Evolutionary conservation across 345 rosid species (phyloP).

Genomic region (Hirschfeldia incana): DNA sequence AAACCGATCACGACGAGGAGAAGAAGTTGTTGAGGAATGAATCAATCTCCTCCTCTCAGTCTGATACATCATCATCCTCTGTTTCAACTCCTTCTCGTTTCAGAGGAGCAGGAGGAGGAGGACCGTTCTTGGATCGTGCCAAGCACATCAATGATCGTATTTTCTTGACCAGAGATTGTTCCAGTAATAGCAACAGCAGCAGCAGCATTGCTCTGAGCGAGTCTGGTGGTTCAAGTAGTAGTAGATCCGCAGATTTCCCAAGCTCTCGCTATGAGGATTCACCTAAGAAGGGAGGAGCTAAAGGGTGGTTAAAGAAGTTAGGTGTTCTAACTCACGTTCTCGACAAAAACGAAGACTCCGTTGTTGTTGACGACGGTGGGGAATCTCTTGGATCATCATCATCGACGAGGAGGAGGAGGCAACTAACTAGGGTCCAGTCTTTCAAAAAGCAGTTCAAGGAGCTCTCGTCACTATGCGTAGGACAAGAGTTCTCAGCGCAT

Average conservation of each 20-base stretch:
- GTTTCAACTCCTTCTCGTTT: conserved; percentile 31
- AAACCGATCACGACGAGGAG: conserved; percentile 22
- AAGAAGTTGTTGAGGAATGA: conserved; percentile 37
- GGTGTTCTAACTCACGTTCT: conserved; percentile 39
- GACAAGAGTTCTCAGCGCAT: conserved; percentile 75
- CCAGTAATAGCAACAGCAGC: conserved; percentile 23
- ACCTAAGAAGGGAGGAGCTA: conserved; percentile 37
- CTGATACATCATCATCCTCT: conserved; percentile 28
- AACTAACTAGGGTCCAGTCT: conserved; percentile 48
- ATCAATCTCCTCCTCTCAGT: conserved; percentile 23
- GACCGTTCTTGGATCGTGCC: conserved; percentile 31
- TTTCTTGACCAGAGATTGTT: conserved; percentile 39
- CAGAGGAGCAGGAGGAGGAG: conserved; percentile 18
- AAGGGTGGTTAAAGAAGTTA: conserved; percentile 59
- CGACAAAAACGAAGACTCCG: conserved; percentile 34
- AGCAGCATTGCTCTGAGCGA: conserved; percentile 39
- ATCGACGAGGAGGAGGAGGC: conserved; percentile 31
- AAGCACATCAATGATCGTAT: conserved; percentile 47
- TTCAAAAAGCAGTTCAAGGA: conserved; percentile 59
- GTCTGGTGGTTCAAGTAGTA: conserved; percentile 25
- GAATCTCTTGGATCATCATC: conserved; percentile 21
- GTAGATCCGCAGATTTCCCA: conserved; percentile 48
- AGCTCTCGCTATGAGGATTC: conserved; percentile 27
- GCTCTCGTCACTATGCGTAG: conserved; percentile 62
- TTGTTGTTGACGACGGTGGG: conserved; percentile 31